These are phyloP conservation scores for Globisporangium spiculum DNA, from an alignment of 352 stramenopile species.

Conservation along the genomic window DNA sequence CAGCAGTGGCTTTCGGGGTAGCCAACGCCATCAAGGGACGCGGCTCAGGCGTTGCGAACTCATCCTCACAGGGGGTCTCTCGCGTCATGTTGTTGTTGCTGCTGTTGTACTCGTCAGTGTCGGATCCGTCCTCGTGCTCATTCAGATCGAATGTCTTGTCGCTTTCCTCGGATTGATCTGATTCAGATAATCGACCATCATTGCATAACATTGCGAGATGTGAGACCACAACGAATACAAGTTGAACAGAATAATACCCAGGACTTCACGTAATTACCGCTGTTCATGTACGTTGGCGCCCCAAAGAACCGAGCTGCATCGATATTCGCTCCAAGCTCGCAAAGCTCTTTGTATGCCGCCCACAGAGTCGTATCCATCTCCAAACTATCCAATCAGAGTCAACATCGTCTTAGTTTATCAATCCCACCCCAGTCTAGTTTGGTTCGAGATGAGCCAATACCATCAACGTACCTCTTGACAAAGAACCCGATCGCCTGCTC, in stretches of 20 bases:
- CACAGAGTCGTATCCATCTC: slow-evolving; percentile 91
- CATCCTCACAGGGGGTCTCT: slow-evolving; percentile 20
- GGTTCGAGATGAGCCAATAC: neutral
- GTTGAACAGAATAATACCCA: neutral
- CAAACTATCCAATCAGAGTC: slow-evolving; percentile 45
- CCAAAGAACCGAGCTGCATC: slow-evolving; percentile 70
- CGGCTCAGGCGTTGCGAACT: slow-evolving; percentile 34
- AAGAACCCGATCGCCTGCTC: slow-evolving; percentile 92
- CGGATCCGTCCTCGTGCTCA: slow-evolving; percentile 13
- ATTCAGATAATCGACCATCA: neutral
- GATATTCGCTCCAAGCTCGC: slow-evolving; percentile 85
- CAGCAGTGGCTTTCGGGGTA: slow-evolving; percentile 15
- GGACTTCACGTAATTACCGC: slow-evolving; percentile 1
- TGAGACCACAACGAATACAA: neutral
- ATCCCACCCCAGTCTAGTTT: neutral
- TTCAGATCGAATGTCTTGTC: slow-evolving; percentile 17
- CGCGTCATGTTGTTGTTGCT: slow-evolving; percentile 22
- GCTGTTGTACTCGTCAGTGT: slow-evolving; percentile 26
- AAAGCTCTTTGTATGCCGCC: slow-evolving; percentile 92
- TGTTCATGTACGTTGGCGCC: slow-evolving; percentile 39
- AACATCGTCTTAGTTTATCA: neutral
- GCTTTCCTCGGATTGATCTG: slow-evolving; percentile 17
- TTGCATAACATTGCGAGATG: neutral
- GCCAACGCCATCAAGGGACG: slow-evolving; percentile 22
- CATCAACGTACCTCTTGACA: slow-evolving; percentile 57